Conservation (phyloP, 441 rosid genomes). For the Theobroma grandiflorum region DNA sequence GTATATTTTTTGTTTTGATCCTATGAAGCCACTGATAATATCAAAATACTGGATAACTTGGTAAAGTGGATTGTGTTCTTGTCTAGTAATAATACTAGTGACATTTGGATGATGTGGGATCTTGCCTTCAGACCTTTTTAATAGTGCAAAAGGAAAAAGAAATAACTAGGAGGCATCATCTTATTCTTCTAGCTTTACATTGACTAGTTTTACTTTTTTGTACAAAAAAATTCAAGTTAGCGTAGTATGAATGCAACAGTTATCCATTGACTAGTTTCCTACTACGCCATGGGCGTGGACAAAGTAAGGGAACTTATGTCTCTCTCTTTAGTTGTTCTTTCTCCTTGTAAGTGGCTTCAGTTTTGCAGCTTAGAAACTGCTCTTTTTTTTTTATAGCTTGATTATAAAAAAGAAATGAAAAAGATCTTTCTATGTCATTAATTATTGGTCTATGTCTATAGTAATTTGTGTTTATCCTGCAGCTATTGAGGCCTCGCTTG, state of each 20-base stretch:
- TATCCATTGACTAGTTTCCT: not conserved
- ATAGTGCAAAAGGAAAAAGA: not conserved
- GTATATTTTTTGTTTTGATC: not conserved
- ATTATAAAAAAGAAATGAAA: not conserved
- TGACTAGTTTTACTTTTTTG: not conserved
- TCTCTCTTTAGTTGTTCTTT: slow-evolving; percentile 8
- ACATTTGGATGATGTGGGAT: not conserved
- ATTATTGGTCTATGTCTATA: slow-evolving; percentile 24
- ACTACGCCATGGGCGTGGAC: not conserved
- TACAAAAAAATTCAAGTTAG: not conserved
- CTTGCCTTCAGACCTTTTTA: not conserved
- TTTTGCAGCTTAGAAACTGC: slow-evolving; percentile 9
- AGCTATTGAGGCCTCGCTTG: slow-evolving; percentile 73
- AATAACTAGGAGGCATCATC: not conserved
- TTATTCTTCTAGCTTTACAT: not conserved
- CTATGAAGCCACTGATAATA: not conserved
- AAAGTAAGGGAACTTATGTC: not conserved
- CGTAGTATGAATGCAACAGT: not conserved
- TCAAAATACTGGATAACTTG: not conserved
- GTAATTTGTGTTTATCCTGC: slow-evolving; percentile 44
- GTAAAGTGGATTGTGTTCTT: not conserved
- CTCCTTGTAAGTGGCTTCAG: not conserved
- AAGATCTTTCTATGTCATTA: not conserved
- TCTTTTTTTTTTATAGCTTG: not conserved
- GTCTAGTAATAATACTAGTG: not conserved